These are phyloP conservation scores for Phialophora chinensis DNA, from an alignment of 2,329 filamentous ascomycete genomes.

Conservation along the genomic window DNA sequence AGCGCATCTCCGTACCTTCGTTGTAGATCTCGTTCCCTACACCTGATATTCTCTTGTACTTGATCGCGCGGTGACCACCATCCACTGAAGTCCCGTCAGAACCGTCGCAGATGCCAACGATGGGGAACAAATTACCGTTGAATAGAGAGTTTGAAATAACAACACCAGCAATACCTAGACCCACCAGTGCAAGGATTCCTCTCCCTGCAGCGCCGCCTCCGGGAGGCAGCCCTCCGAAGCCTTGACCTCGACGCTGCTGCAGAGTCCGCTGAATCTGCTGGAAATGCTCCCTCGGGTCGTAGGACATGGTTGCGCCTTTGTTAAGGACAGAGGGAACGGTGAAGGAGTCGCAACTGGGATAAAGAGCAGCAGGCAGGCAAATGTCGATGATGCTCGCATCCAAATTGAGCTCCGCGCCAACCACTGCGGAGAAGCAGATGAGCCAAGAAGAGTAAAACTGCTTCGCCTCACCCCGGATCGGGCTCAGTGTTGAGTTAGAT, in stretches of 20 bases:
- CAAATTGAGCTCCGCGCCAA: slow-evolving; percentile 6
- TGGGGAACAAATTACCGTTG: slow-evolving; percentile 60
- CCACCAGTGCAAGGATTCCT: slow-evolving; percentile 59
- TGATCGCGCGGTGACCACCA: slow-evolving; percentile 98
- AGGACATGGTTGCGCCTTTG: slow-evolving; percentile 34
- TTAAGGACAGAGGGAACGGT: slow-evolving; percentile 21
- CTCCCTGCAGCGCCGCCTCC: slow-evolving; percentile 62
- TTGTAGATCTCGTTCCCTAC: slow-evolving; percentile 95
- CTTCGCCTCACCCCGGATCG: no score
- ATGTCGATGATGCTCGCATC: slow-evolving; percentile 22
- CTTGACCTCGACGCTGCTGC: slow-evolving; percentile 59
- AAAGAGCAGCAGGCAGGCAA: slow-evolving; percentile 18
- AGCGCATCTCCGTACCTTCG: slow-evolving; percentile 69
- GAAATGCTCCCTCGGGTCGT: slow-evolving; percentile 69
- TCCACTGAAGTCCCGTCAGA: slow-evolving; percentile 66
- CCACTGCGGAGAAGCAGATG: slow-evolving; percentile 10
- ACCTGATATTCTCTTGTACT: slow-evolving; percentile 90
- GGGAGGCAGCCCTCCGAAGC: slow-evolving; percentile 55
- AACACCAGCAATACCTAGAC: slow-evolving; percentile 55
- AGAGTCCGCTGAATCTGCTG: slow-evolving; percentile 68
- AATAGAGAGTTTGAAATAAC: slow-evolving; percentile 65
- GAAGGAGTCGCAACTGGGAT: neutral
- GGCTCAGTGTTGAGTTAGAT: no score
- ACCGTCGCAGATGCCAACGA: neutral
- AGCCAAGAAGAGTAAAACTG: neutral